Evolutionary conservation across 1,139 yeast species (phyloP).

Genomic region (Yamadazyma aaseri): DNA sequence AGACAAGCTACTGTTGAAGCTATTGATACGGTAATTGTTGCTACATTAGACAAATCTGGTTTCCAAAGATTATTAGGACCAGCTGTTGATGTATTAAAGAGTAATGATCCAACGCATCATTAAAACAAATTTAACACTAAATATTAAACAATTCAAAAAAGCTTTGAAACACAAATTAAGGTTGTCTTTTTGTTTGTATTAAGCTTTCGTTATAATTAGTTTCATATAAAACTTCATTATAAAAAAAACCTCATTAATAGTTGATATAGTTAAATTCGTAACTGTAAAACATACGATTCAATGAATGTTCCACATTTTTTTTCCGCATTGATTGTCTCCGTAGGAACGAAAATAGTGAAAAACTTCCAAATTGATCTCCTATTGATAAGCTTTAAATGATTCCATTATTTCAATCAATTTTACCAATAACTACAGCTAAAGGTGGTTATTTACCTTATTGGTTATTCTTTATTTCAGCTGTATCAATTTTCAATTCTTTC

Average conservation of each 20-base stretch:
- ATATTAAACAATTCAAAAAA: neutral
- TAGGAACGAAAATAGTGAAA: too few relatives aligned
- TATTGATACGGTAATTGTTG: slow-evolving; percentile 73
- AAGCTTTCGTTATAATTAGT: too few relatives aligned
- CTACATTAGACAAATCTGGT: slow-evolving; percentile 87
- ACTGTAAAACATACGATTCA: too few relatives aligned
- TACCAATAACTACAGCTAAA: slow-evolving; percentile 28
- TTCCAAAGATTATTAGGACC: slow-evolving; percentile 94
- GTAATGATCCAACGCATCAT: slow-evolving; percentile 69
- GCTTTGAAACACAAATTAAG: too few relatives aligned
- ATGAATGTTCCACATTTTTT: too few relatives aligned
- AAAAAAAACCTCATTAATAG: too few relatives aligned
- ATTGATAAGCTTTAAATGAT: too few relatives aligned
- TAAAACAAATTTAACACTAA: neutral
- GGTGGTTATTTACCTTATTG: slow-evolving; percentile 48
- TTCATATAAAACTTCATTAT: too few relatives aligned
- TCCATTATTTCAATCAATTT: slow-evolving; percentile 13
- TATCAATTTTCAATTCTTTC: slow-evolving; percentile 83
- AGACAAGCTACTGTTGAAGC: slow-evolving; percentile 94
- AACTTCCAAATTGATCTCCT: too few relatives aligned
- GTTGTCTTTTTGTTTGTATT: too few relatives aligned
- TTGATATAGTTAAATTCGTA: too few relatives aligned
- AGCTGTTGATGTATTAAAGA: slow-evolving; percentile 74
- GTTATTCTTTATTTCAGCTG: slow-evolving; percentile 69
- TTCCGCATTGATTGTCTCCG: too few relatives aligned